Percentiles rank a stretch among this genome's conserved stretches.
These are phyloP conservation scores for Tuber magnatum DNA, from an alignment of 495 filamentous ascomycete genomes.

Conservation along the genomic window DNA sequence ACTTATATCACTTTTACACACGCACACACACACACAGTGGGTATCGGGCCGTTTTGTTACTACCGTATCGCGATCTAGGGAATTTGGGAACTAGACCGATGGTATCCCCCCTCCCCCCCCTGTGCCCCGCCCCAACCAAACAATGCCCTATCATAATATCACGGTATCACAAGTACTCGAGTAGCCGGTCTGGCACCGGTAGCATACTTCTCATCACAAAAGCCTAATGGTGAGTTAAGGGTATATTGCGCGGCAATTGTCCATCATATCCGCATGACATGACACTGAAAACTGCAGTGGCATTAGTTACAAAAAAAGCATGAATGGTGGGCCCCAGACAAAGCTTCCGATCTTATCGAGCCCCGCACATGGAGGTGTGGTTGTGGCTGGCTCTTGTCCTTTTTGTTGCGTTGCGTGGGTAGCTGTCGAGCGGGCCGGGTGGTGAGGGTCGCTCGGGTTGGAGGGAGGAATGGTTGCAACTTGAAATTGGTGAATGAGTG, in stretches of 20 bases:
- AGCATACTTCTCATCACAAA: background rate
- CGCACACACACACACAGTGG: background rate
- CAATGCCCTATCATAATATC: background rate
- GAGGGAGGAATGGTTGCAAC: background rate
- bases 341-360: background rate
- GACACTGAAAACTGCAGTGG: background rate
- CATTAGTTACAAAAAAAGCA: background rate
- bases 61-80: background rate
- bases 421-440: background rate
- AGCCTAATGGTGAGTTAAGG: background rate
- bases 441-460: background rate
- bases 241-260: background rate
- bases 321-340: background rate
- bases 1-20: background rate
- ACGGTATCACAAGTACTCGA: background rate
- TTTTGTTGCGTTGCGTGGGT: background rate
- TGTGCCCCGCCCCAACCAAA: background rate
- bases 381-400: background rate
- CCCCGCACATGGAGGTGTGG: background rate
- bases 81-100: background rate
- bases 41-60: background rate
- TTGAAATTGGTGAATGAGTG: background rate
- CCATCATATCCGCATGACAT: background rate
- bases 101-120: background rate
- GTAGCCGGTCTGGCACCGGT: background rate